Evolutionary conservation across 495 filamentous ascomycete genomes (phyloP).

Genomic region (Antarctomyces pellizariae): DNA sequence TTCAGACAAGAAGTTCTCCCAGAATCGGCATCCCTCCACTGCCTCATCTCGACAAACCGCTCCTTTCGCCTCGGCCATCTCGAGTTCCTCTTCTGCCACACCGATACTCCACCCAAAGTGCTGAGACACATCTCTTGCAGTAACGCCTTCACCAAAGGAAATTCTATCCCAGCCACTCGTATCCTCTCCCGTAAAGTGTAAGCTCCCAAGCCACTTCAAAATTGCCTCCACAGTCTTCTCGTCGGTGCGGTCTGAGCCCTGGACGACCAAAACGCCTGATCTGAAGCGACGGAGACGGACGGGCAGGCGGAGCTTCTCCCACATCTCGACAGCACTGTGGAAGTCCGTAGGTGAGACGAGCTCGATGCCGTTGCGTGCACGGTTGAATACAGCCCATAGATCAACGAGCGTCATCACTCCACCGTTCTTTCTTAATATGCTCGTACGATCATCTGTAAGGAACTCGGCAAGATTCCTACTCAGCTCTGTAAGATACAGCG

Average conservation of each 20-base stretch:
- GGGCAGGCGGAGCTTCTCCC: slow-evolving; percentile 73
- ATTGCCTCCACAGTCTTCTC: slow-evolving; percentile 67
- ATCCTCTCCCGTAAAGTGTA: slow-evolving; percentile 41
- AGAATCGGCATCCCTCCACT: slow-evolving; percentile 61
- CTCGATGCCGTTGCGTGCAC: slow-evolving; percentile 84
- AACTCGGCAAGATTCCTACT: slow-evolving; percentile 83
- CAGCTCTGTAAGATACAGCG: slow-evolving; percentile 49
- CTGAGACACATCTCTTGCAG: slow-evolving; percentile 72
- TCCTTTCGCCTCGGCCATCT: slow-evolving; percentile 87
- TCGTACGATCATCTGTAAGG: slow-evolving; percentile 68
- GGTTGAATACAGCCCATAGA: slow-evolving; percentile 92
- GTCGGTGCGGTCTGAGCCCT: slow-evolving; percentile 70
- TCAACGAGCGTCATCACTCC: slow-evolving; percentile 91
- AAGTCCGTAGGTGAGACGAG: slow-evolving; percentile 83
- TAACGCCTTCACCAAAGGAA: slow-evolving; percentile 60
- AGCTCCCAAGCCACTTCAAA: slow-evolving; percentile 49
- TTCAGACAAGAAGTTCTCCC: slow-evolving; percentile 60
- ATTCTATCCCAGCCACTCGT: slow-evolving; percentile 53
- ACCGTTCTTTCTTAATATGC: slow-evolving; percentile 60
- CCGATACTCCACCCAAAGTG: slow-evolving; percentile 95
- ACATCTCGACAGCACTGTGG: slow-evolving; percentile 65
- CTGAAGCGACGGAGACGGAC: slow-evolving; percentile 74
- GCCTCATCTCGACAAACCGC: slow-evolving; percentile 64
- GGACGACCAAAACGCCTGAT: slow-evolving; percentile 79
- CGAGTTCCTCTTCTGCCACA: slow-evolving; percentile 85